phyloP scores from a whole-genome alignment of 129 eudicot genomes.

The Apium graveolens region DNA sequence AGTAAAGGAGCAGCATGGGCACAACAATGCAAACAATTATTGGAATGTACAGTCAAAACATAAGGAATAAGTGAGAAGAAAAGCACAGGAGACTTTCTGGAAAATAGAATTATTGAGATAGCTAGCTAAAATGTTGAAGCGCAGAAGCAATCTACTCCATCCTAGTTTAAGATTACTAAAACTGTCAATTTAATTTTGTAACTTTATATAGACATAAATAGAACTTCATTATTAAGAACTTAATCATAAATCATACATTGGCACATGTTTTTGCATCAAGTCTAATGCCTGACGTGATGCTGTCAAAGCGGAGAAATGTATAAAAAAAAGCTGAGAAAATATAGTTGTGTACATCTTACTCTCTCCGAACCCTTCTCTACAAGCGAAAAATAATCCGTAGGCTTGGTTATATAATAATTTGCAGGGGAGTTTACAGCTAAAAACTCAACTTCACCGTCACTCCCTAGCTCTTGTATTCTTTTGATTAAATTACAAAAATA shows the following conservation, averaged over 20 bases:
- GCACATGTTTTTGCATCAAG: slow-evolving; percentile 6
- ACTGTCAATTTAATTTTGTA: background rate
- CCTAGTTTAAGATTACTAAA: background rate
- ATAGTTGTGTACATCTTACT: slow-evolving; percentile 8
- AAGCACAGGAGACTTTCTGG: background rate
- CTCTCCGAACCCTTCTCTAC: background rate
- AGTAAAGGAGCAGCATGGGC: background rate
- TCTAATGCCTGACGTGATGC: slow-evolving; percentile 4
- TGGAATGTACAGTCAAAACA: slow-evolving; percentile 6
- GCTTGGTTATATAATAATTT: slow-evolving; percentile 18
- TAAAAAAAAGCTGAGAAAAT: background rate
- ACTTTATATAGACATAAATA: too few relatives aligned
- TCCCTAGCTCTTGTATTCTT: slow-evolving; percentile 26
- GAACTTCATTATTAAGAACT: too few relatives aligned
- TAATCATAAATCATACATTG: background rate
- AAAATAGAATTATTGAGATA: background rate
- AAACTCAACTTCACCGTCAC: slow-evolving; percentile 29
- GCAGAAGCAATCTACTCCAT: background rate
- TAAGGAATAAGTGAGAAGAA: background rate
- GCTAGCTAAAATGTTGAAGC: background rate
- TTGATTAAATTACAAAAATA: slow-evolving; percentile 29
- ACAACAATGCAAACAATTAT: background rate
- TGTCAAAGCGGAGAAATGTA: too few relatives aligned
- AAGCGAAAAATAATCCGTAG: background rate
- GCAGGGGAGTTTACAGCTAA: slow-evolving; percentile 26